phyloP scores from a whole-genome alignment of 208 protist species.

The Acanthamoeba quina region DNA sequence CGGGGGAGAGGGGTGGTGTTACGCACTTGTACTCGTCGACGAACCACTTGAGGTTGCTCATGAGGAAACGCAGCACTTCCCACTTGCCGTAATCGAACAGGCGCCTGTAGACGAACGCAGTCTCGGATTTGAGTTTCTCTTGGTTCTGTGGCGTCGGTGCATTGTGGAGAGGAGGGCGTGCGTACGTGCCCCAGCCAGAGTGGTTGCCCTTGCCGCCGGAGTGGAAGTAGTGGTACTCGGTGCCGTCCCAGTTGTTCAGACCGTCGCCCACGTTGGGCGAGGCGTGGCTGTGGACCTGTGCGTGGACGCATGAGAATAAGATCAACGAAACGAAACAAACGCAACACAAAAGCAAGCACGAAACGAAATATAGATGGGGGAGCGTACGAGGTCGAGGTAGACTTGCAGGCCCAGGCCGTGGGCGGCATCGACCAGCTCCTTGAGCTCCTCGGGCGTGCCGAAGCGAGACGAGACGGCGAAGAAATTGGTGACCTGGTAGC shows the following conservation, averaged over 20 bases:
- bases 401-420: constrained; percentile 89
- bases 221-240: constrained; percentile 88
- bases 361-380: neutral
- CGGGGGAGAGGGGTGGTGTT: neutral
- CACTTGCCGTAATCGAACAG: constrained; percentile 93
- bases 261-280: constrained; percentile 93
- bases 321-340: neutral
- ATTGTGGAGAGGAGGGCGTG: neutral
- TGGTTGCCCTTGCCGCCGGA: constrained; percentile 78
- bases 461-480: constrained; percentile 91
- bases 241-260: constrained; percentile 92
- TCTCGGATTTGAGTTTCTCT: neutral
- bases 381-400: constrained; percentile 94
- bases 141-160: neutral
- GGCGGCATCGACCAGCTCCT: constrained; percentile 91
- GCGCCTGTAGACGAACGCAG: constrained; percentile 73
- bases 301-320: neutral
- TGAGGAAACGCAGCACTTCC: constrained; percentile 92
- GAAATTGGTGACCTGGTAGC: constrained; percentile 95
- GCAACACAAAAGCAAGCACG: neutral
- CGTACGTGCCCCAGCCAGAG: constrained; percentile 65
- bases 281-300: constrained; percentile 85
- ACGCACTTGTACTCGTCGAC: constrained; percentile 76
- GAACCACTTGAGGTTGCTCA: constrained; percentile 91
- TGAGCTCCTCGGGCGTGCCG: constrained; percentile 91